Conservation (phyloP, 2,329 filamentous ascomycete species). For the Uncinocarpus reesii region DNA sequence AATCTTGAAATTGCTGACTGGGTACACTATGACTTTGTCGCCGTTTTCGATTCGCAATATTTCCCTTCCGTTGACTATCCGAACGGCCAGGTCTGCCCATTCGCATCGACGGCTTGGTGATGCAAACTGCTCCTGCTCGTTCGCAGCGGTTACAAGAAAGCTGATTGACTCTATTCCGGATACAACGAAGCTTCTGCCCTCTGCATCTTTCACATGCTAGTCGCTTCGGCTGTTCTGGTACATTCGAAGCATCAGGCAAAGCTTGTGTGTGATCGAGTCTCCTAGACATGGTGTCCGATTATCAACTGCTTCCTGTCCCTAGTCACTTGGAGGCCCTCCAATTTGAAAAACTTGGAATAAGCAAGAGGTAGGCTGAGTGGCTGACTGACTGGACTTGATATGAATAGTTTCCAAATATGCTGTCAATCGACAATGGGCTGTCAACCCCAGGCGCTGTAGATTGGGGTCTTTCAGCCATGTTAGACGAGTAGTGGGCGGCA, state of each 20-base stretch:
- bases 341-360: not conserved
- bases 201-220: slow-evolving; percentile 11
- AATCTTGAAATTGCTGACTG: not conserved
- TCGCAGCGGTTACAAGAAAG: slow-evolving; percentile 9
- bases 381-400: not conserved
- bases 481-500: not conserved
- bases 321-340: not conserved
- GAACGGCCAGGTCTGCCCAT: slow-evolving; percentile 11
- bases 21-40: not conserved
- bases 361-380: not conserved
- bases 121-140: slow-evolving; percentile 9
- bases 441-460: not conserved
- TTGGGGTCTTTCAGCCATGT: slow-evolving; percentile 1
- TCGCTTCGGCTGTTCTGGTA: slow-evolving; percentile 9
- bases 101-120: slow-evolving; percentile 9
- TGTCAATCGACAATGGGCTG: not conserved
- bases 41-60: slow-evolving; percentile 6
- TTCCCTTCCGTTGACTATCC: slow-evolving; percentile 8
- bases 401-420: not conserved
- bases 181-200: slow-evolving; percentile 11
- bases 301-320: not conserved
- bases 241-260: not conserved
- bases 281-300: not conserved
- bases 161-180: slow-evolving; percentile 9
- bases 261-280: slow-evolving; percentile 1